Conservation (phyloP, 2,329 filamentous ascomycete species). For the Fusarium zealandicum region DNA sequence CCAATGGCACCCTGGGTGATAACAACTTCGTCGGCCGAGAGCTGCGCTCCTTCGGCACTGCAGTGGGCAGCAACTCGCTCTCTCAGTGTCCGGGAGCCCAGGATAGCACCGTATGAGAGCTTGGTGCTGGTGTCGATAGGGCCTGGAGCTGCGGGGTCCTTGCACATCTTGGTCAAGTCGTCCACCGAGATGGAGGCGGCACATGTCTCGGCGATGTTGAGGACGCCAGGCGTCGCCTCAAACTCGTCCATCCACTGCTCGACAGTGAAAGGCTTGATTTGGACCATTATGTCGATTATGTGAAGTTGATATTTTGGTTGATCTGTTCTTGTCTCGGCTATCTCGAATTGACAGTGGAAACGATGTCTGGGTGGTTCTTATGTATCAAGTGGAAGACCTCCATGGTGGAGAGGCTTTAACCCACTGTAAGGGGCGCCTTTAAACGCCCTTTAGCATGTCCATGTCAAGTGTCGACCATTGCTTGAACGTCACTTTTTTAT, state of each 20-base stretch:
- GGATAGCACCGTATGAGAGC: slow-evolving; percentile 77
- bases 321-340: too few relatives aligned
- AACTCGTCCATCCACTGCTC: slow-evolving; percentile 75
- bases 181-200: slow-evolving; percentile 76
- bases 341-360: background rate
- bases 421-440: background rate
- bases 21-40: slow-evolving; percentile 67
- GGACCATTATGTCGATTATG: slow-evolving; percentile 54
- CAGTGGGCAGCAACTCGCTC: slow-evolving; percentile 71
- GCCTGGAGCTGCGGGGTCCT: slow-evolving; percentile 54
- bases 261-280: slow-evolving; percentile 69
- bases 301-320: too few relatives aligned
- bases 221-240: slow-evolving; percentile 60
- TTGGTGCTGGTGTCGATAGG: slow-evolving; percentile 59
- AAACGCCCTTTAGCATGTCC: slow-evolving; percentile 1
- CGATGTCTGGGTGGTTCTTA: background rate
- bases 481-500: background rate
- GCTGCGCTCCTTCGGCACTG: slow-evolving; percentile 59
- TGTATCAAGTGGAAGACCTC: background rate
- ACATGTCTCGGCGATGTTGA: slow-evolving; percentile 84
- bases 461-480: background rate
- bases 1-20: slow-evolving; percentile 82
- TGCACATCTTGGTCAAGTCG: slow-evolving; percentile 67
- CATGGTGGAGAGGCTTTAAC: background rate
- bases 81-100: slow-evolving; percentile 70